Evolutionary conservation across 345 rosid species (phyloP), one percentile per base, ranked within the genome.

Genomic region (Corchorus olitorius): DNA sequence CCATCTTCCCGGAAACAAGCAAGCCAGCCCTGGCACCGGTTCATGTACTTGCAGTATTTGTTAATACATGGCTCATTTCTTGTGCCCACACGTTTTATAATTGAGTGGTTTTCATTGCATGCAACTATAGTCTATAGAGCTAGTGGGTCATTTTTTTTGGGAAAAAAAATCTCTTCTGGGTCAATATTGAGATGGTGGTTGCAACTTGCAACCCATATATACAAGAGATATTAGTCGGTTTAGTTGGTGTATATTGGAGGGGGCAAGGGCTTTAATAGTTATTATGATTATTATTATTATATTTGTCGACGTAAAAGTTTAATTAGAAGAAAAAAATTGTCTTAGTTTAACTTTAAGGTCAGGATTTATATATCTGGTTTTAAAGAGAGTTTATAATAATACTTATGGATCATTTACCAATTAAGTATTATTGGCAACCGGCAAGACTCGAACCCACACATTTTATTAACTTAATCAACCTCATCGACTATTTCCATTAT

Each of bases 101-200:
- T n/a, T 12, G 22, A 53, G 52, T 7, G 13, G 20, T 35, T 49
- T 8, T 8, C 53, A 14, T 48, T 5, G 19, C 14, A 3, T 12
- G 17, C 54, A 75, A 56, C 8, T 17, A 27, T 27, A 27, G 27
- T 27, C 27, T 27, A 27, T 27, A 17, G 73, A 61, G 75, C n/a
- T 37, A n/a, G n/a, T 15, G 15, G 52, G 75, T 72, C 65, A 19
- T 56, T 72, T 50, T 50, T 71, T 52, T 2, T 34, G 17, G 35
- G 14, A 54, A 3, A 39, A 6, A 39, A 3, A 39, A 2, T 39
- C 37, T 39, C 55, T 20, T 27, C 27, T 27, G 27, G 64, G 64
- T 55, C 37, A 20, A 72, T 37, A 41, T 2, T 17, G 52, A 27
- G 39, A 43, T 56, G 39, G 75, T 72, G 65, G 75, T 41, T 55